Evolutionary conservation across 1,284 basidiomycete genomes (phyloP).

Genomic region (Rhodotorula sp.): DNA sequence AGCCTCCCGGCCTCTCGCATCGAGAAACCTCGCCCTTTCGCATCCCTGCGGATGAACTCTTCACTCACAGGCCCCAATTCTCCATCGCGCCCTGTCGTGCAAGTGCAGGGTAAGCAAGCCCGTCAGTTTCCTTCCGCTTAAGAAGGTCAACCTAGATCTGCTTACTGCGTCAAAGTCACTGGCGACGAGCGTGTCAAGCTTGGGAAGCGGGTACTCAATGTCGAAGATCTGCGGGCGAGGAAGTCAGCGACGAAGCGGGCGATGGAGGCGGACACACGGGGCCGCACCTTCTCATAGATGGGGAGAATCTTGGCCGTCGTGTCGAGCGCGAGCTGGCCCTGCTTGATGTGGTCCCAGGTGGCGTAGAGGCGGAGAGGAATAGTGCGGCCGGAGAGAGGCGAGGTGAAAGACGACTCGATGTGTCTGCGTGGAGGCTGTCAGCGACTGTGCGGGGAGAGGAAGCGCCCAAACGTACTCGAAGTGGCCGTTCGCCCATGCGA

Average conservation of each 20-base stretch:
- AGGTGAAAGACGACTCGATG: slow-evolving; percentile 73
- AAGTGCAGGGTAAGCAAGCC: neutral
- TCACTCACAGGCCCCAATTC: slow-evolving; percentile 55
- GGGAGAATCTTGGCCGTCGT: slow-evolving; percentile 84
- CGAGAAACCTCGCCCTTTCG: neutral
- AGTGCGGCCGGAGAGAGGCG: slow-evolving; percentile 76
- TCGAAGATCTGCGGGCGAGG: slow-evolving; percentile 45
- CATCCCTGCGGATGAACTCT: too few species aligned
- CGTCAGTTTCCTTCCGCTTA: neutral
- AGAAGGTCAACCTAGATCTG: neutral
- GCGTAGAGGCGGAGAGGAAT: slow-evolving; percentile 81
- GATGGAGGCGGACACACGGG: neutral
- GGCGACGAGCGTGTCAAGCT: slow-evolving; percentile 50
- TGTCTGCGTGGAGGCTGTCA: neutral
- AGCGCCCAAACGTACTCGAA: slow-evolving; percentile 55
- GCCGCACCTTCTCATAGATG: slow-evolving; percentile 71
- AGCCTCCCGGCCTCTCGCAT: too few species aligned
- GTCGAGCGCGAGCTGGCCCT: slow-evolving; percentile 73
- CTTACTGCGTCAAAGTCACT: slow-evolving; percentile 47
- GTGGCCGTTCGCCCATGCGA: slow-evolving; percentile 85
- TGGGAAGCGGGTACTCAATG: slow-evolving; percentile 49
- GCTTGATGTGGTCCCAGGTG: slow-evolving; percentile 81
- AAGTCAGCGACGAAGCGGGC: neutral
- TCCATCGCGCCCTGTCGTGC: slow-evolving; percentile 74
- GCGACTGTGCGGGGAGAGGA: neutral